These are phyloP conservation scores for Monascus purpureus DNA, from an alignment of 495 filamentous ascomycete genomes.

Conservation along the genomic window DNA sequence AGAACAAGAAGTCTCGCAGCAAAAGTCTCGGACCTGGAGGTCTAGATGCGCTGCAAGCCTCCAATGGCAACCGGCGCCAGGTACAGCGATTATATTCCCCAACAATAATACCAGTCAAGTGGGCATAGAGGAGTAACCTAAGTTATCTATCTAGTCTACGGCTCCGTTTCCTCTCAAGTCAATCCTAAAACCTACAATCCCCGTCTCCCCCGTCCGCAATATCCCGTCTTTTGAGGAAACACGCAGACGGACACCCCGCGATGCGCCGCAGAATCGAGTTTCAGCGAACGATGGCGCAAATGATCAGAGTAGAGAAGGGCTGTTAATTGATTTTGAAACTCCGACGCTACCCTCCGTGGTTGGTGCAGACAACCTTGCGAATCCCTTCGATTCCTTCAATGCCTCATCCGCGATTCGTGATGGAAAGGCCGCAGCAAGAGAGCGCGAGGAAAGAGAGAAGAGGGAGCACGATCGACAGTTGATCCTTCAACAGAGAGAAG, in stretches of 20 bases:
- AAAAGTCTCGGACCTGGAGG: conserved; percentile 92
- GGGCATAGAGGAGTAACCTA: conserved; percentile 5
- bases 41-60: conserved; percentile 64
- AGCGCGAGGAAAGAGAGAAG: conserved; percentile 59
- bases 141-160: conserved; percentile 29
- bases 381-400: conserved; percentile 46
- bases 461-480: conserved; percentile 49
- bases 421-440: conserved; percentile 60
- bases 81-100: conserved; percentile 28
- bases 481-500: conserved; percentile 61
- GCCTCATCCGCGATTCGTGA: conserved; percentile 37
- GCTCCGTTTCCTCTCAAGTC: conserved; percentile 50
- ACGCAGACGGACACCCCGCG: conserved; percentile 25
- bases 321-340: conserved; percentile 36
- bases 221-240: conserved; percentile 38
- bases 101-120: background rate
- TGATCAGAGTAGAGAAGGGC: conserved; percentile 18
- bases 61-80: conserved; percentile 67
- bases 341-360: conserved; percentile 16
- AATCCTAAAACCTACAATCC: conserved; percentile 75
- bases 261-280: conserved; percentile 9
- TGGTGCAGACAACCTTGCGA: conserved; percentile 29
- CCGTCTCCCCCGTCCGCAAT: conserved; percentile 47
- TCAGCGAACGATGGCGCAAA: conserved; percentile 5
- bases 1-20: conserved; percentile 69